Conservation (phyloP, 1,139 yeast genomes). For the Geotrichum histeridarum region DNA sequence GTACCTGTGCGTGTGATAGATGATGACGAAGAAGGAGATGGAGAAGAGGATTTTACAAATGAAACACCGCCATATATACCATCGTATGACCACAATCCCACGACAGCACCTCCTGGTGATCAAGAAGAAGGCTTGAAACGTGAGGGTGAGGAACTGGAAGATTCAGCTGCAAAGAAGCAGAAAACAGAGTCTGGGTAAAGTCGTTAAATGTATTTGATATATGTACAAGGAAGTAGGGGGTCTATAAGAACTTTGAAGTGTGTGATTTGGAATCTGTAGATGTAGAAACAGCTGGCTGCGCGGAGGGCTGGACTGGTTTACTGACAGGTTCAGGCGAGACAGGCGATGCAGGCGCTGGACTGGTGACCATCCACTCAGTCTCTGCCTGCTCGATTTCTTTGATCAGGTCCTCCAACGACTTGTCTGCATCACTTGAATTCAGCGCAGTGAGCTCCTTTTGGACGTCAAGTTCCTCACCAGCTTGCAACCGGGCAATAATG, state of each 20-base stretch:
- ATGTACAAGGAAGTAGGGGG: neutral
- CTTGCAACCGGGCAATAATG: conserved; percentile 8
- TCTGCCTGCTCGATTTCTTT: conserved; percentile 18
- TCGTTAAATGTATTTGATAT: neutral
- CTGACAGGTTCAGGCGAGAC: neutral
- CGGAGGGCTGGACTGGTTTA: no score
- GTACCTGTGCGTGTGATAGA: neutral
- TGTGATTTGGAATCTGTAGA: neutral
- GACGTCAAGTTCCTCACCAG: conserved; percentile 14
- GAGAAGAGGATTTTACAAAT: conserved; percentile 15
- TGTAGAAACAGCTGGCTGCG: no score
- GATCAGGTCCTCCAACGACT: conserved; percentile 17
- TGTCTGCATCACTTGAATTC: conserved; percentile 15
- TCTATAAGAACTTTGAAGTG: neutral
- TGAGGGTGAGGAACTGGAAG: neutral
- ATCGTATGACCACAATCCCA: no score
- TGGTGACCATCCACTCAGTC: conserved; percentile 20
- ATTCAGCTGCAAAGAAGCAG: neutral
- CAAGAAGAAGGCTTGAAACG: neutral
- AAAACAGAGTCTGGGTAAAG: neutral
- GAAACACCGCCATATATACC: conserved; percentile 13
- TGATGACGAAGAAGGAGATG: conserved; percentile 16
- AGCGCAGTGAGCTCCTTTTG: conserved; percentile 11
- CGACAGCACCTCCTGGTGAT: neutral
- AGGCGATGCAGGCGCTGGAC: conserved; percentile 3